Percentiles rank a stretch among this genome's conserved stretches.
Conservation (phyloP, 768 basidiomycete species). For the Collybiopsis confluens region DNA sequence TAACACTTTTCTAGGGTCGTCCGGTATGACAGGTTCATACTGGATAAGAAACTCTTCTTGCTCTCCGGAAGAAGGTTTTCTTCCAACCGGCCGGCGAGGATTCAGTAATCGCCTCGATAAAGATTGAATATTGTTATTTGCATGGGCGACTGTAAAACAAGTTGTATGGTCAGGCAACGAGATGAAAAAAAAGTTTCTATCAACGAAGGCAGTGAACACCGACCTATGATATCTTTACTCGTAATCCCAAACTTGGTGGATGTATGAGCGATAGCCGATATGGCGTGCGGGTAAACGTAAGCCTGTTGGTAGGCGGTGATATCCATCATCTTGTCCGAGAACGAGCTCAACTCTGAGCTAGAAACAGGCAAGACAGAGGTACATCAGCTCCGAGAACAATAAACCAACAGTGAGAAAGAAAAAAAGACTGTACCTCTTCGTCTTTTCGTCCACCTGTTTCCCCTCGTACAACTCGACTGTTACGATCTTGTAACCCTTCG, state of each 20-base stretch:
- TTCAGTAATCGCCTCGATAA: conserved; percentile 74
- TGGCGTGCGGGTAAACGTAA: conserved; percentile 63
- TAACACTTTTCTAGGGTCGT: conserved; percentile 56
- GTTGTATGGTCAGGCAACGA: not conserved
- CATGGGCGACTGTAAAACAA: conserved; percentile 63
- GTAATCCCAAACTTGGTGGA: conserved; percentile 87
- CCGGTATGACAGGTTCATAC: conserved; percentile 76
- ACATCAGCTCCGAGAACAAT: not conserved
- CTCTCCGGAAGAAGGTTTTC: conserved; percentile 73
- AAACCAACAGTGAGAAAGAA: conserved; percentile 19
- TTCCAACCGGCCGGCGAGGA: conserved; percentile 72
- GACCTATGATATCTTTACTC: conserved; percentile 81
- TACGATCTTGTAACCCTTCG: conserved; percentile 71
- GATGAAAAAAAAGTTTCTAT: not conserved
- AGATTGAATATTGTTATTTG: conserved; percentile 67
- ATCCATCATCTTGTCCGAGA: conserved; percentile 47
- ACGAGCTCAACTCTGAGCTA: conserved; percentile 53
- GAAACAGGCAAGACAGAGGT: not conserved
- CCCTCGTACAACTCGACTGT: conserved; percentile 92
- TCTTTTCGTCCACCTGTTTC: conserved; percentile 58
- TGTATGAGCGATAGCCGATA: conserved; percentile 71
- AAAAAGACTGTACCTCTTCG: conserved; percentile 50
- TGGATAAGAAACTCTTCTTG: conserved; percentile 81
- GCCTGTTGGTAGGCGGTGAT: conserved; percentile 63
- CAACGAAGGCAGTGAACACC: conserved; percentile 17